These are phyloP conservation scores for Acephala macrosclerotiorum DNA, from an alignment of 2,329 filamentous ascomycete genomes.

Conservation along the genomic window DNA sequence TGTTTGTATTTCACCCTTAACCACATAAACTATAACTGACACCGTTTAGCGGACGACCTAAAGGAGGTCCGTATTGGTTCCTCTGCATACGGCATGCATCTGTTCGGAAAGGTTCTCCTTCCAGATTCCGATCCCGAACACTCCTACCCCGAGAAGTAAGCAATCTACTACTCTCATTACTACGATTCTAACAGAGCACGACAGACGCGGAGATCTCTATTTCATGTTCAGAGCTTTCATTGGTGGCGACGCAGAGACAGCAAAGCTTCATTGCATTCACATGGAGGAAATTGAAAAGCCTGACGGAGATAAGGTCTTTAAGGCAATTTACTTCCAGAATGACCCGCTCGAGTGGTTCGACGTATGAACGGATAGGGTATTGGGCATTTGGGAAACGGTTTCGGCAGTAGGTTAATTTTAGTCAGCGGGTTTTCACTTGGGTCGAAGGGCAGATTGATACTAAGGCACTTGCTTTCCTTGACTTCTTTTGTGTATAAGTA, in stretches of 20 bases:
- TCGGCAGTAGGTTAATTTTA: background rate
- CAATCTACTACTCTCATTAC: background rate
- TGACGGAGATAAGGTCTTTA: constrained; percentile 53
- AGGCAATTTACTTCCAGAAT: constrained; percentile 54
- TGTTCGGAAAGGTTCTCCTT: constrained; percentile 58
- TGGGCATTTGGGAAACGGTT: background rate
- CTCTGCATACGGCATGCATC: constrained; percentile 53
- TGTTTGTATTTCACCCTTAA: constrained; percentile 36
- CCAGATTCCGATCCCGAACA: constrained; percentile 43
- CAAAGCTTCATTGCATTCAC: constrained; percentile 55
- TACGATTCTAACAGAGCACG: constrained; percentile 1
- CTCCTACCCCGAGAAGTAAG: constrained; percentile 24
- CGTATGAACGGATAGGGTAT: constrained; percentile 40
- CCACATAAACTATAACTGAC: constrained; percentile 26
- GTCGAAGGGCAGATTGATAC: background rate
- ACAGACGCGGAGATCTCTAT: constrained; percentile 47
- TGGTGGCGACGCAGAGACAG: constrained; percentile 48
- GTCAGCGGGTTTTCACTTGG: background rate
- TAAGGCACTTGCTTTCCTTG: background rate
- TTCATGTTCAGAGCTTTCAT: constrained; percentile 58
- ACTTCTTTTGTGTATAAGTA: background rate
- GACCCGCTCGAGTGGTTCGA: constrained; percentile 63
- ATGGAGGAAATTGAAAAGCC: constrained; percentile 51
- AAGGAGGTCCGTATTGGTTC: constrained; percentile 53
- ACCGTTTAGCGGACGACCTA: constrained; percentile 50